phyloP scores from a whole-genome alignment of 176 grass and related monocot species.

The Triticum urartu region DNA sequence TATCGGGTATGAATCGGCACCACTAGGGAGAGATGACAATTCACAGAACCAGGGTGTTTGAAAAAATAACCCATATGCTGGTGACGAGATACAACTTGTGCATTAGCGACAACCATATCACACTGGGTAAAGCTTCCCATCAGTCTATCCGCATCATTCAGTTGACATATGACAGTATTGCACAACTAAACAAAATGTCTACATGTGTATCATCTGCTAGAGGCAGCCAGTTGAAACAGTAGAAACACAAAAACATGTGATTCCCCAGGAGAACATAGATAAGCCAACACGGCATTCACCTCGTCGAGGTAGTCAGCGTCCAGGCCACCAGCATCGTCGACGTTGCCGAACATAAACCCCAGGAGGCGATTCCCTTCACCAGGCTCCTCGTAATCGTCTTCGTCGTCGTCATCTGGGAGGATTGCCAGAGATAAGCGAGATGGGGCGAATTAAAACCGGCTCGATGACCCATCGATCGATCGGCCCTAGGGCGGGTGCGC shows the following conservation, averaged over 20 bases:
- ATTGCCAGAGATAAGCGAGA: not conserved
- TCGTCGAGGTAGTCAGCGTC: slow-evolving; percentile 98
- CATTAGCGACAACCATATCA: not conserved
- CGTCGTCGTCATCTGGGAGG: slow-evolving; percentile 62
- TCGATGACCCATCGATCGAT: not conserved
- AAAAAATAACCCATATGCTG: not conserved
- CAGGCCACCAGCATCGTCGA: slow-evolving; percentile 89
- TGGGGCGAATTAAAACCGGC: not conserved
- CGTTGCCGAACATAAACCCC: slow-evolving; percentile 98
- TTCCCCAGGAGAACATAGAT: not conserved
- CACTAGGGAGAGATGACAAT: not conserved
- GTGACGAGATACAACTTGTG: not conserved
- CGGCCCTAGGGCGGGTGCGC: not conserved
- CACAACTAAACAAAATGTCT: not conserved
- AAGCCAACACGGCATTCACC: slow-evolving; percentile 32
- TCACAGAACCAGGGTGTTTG: not conserved
- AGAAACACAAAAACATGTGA: not conserved
- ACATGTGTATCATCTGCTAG: not conserved
- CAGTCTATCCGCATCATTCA: not conserved
- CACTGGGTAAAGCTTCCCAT: not conserved
- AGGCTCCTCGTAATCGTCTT: slow-evolving; percentile 80
- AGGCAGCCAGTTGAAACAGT: not conserved
- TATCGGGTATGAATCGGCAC: not conserved
- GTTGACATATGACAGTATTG: not conserved
- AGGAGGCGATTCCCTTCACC: slow-evolving; percentile 66